Base-by-base conservation (phyloP, 2,329 filamentous ascomycete genomes). In the Cercospora zeae-maydis region DNA sequence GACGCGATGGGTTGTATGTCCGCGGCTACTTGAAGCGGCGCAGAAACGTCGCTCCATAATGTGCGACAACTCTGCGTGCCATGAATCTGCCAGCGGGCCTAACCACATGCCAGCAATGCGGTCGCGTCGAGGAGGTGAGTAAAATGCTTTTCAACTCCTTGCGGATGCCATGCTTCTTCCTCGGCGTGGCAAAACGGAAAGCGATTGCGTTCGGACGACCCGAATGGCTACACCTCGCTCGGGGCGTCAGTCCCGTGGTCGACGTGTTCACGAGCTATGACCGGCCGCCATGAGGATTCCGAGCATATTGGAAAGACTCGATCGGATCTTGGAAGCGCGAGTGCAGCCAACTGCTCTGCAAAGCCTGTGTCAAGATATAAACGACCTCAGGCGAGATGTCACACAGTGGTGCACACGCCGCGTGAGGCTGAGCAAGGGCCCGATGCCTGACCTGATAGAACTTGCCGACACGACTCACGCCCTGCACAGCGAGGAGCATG, bases 131-230 rank as follows among this genome's bases (percentile, higher is more conserved):
- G 39, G 53, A 56, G 33, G 54, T 58, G 14, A 58, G 54, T 45
- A 37, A 61, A 14, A 37, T 62, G 39, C 47, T 65, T 4, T 63
- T 65, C 51, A 54, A 36, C 39, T 60, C 63, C 49, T 33, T 65
- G 13, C 56, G 61, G 5, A 56, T 61, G 58, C 63, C 60, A 13
- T 61, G 42, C 30, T 61, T 63, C 55, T 63, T 65, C 24, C 33
- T 60, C 9, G 60, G 63, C 13, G 39, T 65, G 10, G 61, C 61
- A n/a, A 52, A 45, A 14, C 57, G 63, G 7, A 60, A 60, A 30
- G 42, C 57, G 19, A 63, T 60, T 33, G 42, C 59, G 8, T 54
- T 59, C 3, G 61, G 63, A 24, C 45, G 39, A 19, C 54, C 54
- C 10, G 56, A 62, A 34, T 63, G 63, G 65, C 51, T 60, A 3